phyloP scores from a whole-genome alignment of 805 yeast genomes.

The Candida coleopterorum region DNA sequence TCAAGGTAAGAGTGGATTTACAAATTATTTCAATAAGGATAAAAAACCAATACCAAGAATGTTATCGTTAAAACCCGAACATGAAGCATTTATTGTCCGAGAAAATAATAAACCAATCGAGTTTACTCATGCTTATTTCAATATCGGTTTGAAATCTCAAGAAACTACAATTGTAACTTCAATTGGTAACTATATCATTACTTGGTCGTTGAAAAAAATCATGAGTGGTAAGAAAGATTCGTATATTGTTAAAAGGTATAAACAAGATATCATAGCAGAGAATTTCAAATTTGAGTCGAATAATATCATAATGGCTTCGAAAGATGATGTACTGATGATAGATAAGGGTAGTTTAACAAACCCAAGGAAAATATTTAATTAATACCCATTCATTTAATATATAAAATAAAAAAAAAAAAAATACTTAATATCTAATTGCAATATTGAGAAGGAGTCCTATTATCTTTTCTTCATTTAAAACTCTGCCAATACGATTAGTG shows the following conservation, averaged over 20 bases:
- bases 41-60: slow-evolving; percentile 66
- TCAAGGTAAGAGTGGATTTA: slow-evolving; percentile 58
- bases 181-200: slow-evolving; percentile 75
- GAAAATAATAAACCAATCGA: slow-evolving; percentile 44
- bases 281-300: slow-evolving; percentile 74
- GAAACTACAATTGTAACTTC: slow-evolving; percentile 74
- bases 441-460: too few species aligned
- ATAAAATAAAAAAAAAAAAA: too few species aligned
- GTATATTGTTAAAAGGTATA: slow-evolving; percentile 61
- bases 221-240: slow-evolving; percentile 37
- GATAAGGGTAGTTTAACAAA: slow-evolving; percentile 53
- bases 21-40: slow-evolving; percentile 57
- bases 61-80: slow-evolving; percentile 66
- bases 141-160: slow-evolving; percentile 57
- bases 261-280: slow-evolving; percentile 63
- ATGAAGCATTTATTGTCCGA: slow-evolving; percentile 55
- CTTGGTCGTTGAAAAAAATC: slow-evolving; percentile 70
- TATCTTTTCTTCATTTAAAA: too few species aligned
- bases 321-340: slow-evolving; percentile 72
- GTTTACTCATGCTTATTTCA: slow-evolving; percentile 75
- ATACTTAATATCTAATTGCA: too few species aligned
- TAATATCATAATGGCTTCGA: slow-evolving; percentile 66
- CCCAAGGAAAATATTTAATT: slow-evolving; percentile 8
- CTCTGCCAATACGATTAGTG: too few species aligned
- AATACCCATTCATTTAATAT: too few species aligned